Evolutionary conservation across 2,329 filamentous ascomycete species (phyloP).

Genomic region (Metarhizium anisopliae): DNA sequence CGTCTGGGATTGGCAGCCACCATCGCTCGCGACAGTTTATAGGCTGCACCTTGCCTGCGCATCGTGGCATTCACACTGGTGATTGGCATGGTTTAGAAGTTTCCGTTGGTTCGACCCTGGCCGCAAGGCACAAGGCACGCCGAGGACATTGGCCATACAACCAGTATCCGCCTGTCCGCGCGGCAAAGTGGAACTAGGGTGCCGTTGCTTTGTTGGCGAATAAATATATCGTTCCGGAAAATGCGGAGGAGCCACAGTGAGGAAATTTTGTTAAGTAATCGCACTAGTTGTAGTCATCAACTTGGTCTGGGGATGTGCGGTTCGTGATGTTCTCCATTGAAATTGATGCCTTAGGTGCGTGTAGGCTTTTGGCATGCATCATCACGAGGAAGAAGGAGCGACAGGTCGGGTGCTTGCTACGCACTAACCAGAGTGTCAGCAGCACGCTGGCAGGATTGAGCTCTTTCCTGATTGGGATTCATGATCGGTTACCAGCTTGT

Average conservation of each 20-base stretch:
- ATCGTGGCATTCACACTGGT: neutral
- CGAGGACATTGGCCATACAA: neutral
- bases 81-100: neutral
- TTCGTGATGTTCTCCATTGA: neutral
- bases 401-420: neutral
- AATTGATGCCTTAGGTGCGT: neutral
- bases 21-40: neutral
- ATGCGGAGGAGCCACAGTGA: neutral
- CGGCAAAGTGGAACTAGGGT: neutral
- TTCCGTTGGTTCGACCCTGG: neutral
- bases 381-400: neutral
- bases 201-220: too few relatives aligned
- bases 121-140: neutral
- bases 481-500: too few relatives aligned
- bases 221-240: neutral
- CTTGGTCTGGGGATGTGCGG: neutral
- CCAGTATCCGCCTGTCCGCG: neutral
- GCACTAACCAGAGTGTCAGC: neutral
- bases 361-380: neutral
- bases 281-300: neutral
- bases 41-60: neutral
- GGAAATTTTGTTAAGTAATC: neutral
- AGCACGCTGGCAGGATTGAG: neutral
- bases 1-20: neutral
- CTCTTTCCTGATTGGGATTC: too few relatives aligned